phyloP scores from a whole-genome alignment of 2,329 filamentous ascomycete species.

The Tolypocladium tundrense region DNA sequence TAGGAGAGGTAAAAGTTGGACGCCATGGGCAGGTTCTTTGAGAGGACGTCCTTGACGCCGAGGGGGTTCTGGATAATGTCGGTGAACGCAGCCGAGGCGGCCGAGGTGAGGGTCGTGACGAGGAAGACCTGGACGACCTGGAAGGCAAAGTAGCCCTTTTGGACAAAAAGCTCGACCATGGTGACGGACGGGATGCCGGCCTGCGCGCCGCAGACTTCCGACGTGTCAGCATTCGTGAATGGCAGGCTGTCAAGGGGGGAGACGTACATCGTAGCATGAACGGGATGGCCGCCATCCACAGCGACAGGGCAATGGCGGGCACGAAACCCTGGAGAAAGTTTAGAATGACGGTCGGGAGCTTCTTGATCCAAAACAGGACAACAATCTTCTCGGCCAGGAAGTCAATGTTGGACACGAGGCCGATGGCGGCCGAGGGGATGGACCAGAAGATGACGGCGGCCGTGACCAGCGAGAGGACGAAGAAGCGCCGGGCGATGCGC shows the following conservation, averaged over 20 bases:
- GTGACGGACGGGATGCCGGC: constrained; percentile 72
- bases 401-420: constrained; percentile 74
- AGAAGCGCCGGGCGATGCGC: constrained; percentile 60
- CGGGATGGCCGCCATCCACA: constrained; percentile 80
- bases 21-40: constrained; percentile 65
- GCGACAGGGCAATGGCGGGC: constrained; percentile 65
- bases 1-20: constrained; percentile 94
- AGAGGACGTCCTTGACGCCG: constrained; percentile 53
- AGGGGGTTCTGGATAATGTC: constrained; percentile 54
- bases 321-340: constrained; percentile 80
- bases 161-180: constrained; percentile 76
- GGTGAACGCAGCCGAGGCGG: constrained; percentile 60
- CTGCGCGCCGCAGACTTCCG: constrained; percentile 59
- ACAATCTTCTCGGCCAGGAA: constrained; percentile 55
- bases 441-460: constrained; percentile 83
- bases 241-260: neutral
- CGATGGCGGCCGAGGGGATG: constrained; percentile 66
- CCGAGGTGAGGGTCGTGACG: constrained; percentile 71
- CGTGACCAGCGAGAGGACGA: constrained; percentile 60
- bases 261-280: constrained; percentile 56
- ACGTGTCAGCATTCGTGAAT: constrained; percentile 5
- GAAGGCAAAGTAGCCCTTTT: constrained; percentile 86
- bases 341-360: constrained; percentile 60
- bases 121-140: constrained; percentile 89
- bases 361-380: constrained; percentile 62